These are phyloP conservation scores for Hypoxylon sp. DNA, from an alignment of 2,329 filamentous ascomycete species.

Conservation along the genomic window DNA sequence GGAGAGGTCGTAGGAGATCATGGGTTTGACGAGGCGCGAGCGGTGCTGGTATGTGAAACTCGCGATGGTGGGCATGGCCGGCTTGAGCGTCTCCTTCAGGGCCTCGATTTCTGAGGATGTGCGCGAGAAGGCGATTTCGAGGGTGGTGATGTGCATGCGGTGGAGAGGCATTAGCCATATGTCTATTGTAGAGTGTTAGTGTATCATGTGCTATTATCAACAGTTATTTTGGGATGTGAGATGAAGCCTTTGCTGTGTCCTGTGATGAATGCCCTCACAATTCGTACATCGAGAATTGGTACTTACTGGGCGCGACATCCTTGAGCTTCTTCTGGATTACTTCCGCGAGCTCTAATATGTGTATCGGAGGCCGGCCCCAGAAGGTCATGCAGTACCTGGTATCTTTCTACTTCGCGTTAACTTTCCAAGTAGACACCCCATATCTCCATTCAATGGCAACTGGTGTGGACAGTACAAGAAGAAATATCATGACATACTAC, in stretches of 20 bases:
- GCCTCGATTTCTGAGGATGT: conserved; percentile 74
- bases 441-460: no score
- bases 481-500: conserved; percentile 31
- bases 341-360: conserved; percentile 74
- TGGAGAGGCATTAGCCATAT: conserved; percentile 88
- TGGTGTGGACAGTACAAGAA: neutral
- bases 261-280: neutral
- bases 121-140: conserved; percentile 86
- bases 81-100: conserved; percentile 69
- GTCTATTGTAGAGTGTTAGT: conserved; percentile 57
- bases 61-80: conserved; percentile 69
- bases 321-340: conserved; percentile 76
- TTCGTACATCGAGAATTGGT: neutral
- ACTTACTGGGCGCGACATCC: conserved; percentile 76
- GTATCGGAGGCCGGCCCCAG: conserved; percentile 84
- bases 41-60: conserved; percentile 76
- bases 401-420: conserved; percentile 61
- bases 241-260: neutral
- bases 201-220: neutral
- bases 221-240: neutral
- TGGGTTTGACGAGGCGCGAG: conserved; percentile 81
- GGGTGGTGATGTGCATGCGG: conserved; percentile 83
- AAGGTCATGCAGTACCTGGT: conserved; percentile 85
- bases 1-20: conserved; percentile 85
- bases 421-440: neutral